Evolutionary conservation across 2,329 filamentous ascomycete species (phyloP).

Genomic region (Talaromyces sp.): DNA sequence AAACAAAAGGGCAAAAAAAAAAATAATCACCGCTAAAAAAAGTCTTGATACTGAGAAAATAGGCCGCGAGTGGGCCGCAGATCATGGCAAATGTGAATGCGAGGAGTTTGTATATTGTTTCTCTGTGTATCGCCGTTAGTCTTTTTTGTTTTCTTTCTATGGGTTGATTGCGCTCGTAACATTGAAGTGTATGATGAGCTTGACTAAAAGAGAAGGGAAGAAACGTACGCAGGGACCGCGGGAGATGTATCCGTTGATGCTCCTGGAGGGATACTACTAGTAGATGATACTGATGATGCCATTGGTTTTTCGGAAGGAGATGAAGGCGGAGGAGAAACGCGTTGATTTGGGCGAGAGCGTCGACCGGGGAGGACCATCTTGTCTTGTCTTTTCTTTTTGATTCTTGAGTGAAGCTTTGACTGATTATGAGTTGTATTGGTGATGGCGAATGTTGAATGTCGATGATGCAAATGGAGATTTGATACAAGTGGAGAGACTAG

Average conservation of each 20-base stretch:
- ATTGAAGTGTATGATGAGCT: too few species aligned
- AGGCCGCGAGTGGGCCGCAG: conserved; percentile 76
- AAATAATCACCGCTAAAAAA: conserved; percentile 65
- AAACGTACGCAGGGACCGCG: conserved; percentile 13
- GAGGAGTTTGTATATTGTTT: conserved; percentile 85
- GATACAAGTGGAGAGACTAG: too few species aligned
- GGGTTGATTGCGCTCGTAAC: too few species aligned
- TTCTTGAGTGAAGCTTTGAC: neutral
- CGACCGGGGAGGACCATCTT: conserved; percentile 14
- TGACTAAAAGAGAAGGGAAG: too few species aligned
- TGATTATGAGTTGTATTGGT: neutral
- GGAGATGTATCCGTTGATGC: conserved; percentile 12
- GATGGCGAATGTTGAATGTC: neutral
- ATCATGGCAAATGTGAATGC: conserved; percentile 92
- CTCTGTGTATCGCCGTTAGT: too few species aligned
- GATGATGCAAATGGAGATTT: neutral
- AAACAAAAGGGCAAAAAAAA: neutral
- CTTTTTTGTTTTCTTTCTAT: too few species aligned
- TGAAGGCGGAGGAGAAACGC: conserved; percentile 1
- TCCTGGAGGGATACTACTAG: neutral
- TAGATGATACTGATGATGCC: neutral
- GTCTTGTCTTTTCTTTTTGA: neutral
- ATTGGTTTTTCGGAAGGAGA: neutral
- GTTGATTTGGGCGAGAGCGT: conserved; percentile 9
- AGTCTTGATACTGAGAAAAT: conserved; percentile 72